Conservation (phyloP, 495 filamentous ascomycete species). For the Immersiella caudata region DNA sequence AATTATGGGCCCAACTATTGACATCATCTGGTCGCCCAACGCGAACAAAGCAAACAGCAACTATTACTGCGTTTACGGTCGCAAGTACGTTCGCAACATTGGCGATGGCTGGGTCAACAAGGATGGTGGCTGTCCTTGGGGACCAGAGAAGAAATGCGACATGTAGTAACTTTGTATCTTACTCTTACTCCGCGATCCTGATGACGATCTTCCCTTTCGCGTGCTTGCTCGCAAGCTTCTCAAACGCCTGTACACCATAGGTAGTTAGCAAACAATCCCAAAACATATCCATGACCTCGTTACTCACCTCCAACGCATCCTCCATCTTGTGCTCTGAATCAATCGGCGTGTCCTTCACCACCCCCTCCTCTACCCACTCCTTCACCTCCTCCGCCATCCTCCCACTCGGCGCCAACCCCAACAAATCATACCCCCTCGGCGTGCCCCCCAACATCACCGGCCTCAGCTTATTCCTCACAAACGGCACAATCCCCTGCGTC, state of each 20-base stretch:
- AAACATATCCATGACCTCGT: background rate
- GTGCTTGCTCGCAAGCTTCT: slow-evolving; percentile 39
- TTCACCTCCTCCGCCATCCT: slow-evolving; percentile 33
- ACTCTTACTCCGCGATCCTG: slow-evolving; percentile 25
- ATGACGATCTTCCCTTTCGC: slow-evolving; percentile 46
- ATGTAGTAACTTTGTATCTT: background rate
- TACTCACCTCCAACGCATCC: slow-evolving; percentile 33
- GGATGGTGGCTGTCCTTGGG: no score
- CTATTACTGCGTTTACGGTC: no score
- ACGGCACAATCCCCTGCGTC: slow-evolving; percentile 33
- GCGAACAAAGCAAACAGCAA: no score
- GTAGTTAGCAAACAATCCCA: slow-evolving; percentile 10
- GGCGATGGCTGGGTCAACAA: background rate
- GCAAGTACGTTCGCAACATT: no score
- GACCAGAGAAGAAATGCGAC: no score
- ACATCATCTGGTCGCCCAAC: no score
- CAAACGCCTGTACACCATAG: slow-evolving; percentile 32
- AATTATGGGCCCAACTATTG: no score
- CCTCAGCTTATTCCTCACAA: slow-evolving; percentile 37
- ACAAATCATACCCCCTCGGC: slow-evolving; percentile 39
- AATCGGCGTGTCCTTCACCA: slow-evolving; percentile 36
- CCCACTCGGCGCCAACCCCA: slow-evolving; percentile 35
- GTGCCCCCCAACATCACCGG: slow-evolving; percentile 44
- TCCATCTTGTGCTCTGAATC: slow-evolving; percentile 46
- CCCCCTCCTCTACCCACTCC: slow-evolving; percentile 33